Evolutionary conservation across 495 filamentous ascomycete genomes (phyloP), one percentile per base, ranked within the genome.

Genomic region (Aspergillus steynii): DNA sequence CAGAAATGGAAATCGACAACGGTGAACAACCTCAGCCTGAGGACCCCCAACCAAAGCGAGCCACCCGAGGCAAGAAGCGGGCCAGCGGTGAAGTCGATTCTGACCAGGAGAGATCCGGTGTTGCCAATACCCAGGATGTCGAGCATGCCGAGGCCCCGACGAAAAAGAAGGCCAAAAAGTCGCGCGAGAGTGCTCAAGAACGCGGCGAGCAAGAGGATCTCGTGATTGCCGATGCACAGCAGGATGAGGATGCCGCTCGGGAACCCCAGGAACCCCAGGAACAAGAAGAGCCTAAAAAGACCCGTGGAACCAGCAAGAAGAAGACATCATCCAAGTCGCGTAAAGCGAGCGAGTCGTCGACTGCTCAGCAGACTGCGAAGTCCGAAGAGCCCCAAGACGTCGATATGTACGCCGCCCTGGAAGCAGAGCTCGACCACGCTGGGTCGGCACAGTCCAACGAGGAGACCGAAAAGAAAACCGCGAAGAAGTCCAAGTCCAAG

Each of bases 351-450:
- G 67, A 73, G n/a, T 84, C 83, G 7, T 65, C 77, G n/a, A 68
- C 81, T 60, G 65, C 78, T 54, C 75, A 80, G 65, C 48, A 73
- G 4, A 59, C 70, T 45, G 63, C 77, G 26, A 77, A 72, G 57
- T 62, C 73, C 26, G 70, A 66, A 32, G 55, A 78, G 1, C 80
- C 80, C 4, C 78, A 82, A 52, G 86, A 93, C 55, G 85, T 86
- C 3, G 89, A 90, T 55, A 79, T 91, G 34, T 86, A 92, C n/a
- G 82, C 83, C 28, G 85, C 82, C 32, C 76, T 92, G 2, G 83
- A 88, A 63, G 85, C 85, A 25, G 89, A 90, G 49, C 80, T 90
- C 20, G 88, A 77, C 28, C 29, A 55, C 10, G 55, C 59, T 6
- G 61, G 72, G n/a, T 47, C 55, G 10, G 53, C 50, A 14, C 61